Evolutionary conservation across 164 flowering plant genomes (phyloP).

Genomic region (Dillenia suffruticosa): DNA sequence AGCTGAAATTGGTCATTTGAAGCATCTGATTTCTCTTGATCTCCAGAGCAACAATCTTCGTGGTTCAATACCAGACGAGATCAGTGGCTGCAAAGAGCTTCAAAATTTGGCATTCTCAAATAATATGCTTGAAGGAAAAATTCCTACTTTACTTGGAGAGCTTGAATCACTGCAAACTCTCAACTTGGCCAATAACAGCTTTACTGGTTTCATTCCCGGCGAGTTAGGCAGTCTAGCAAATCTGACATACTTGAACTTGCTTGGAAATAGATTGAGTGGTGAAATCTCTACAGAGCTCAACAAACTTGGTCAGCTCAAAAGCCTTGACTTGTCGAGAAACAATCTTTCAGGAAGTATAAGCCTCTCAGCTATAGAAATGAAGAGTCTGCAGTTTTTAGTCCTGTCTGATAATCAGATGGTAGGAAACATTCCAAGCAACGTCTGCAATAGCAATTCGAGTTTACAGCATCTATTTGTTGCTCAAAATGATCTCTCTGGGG

Average conservation of each 20-base stretch:
- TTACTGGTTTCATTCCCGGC: conserved; percentile 70
- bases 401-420: conserved; percentile 56
- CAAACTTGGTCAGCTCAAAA: conserved; percentile 42
- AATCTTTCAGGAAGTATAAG: conserved; percentile 56
- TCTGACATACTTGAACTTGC: conserved; percentile 70
- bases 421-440: conserved; percentile 39
- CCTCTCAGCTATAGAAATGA: conserved; percentile 30
- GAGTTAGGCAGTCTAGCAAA: conserved; percentile 41
- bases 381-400: conserved; percentile 46
- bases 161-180: conserved; percentile 46
- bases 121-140: conserved; percentile 61
- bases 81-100: conserved; percentile 46
- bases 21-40: conserved; percentile 52
- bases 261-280: conserved; percentile 66
- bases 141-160: conserved; percentile 60
- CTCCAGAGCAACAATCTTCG: conserved; percentile 63
- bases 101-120: conserved; percentile 60
- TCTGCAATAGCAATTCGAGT: conserved; percentile 48
- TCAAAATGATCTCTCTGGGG: conserved; percentile 55
- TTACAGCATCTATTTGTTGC: conserved; percentile 48
- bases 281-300: conserved; percentile 58
- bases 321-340: conserved; percentile 70
- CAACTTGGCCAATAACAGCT: conserved; percentile 75
- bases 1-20: conserved; percentile 63
- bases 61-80: conserved; percentile 61